Conservation (phyloP, 139 green algal species). For the Coccomyxa sp. region DNA sequence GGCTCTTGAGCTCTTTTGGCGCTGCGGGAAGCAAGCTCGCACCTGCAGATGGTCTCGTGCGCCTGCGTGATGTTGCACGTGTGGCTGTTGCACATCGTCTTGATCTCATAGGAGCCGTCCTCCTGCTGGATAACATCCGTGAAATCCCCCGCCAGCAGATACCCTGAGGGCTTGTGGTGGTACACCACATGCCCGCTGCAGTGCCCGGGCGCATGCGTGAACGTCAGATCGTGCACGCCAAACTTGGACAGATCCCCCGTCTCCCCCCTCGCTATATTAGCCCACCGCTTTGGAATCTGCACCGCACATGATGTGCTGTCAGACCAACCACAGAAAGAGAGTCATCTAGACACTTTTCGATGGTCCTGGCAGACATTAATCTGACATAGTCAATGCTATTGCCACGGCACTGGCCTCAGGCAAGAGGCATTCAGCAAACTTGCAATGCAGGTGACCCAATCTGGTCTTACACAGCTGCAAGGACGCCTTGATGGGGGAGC, state of each 20-base stretch:
- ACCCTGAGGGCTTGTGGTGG: not conserved
- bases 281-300: not conserved
- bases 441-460: too few species aligned
- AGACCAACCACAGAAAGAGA: too few species aligned
- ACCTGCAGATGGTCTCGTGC: not conserved
- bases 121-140: not conserved
- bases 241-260: not conserved
- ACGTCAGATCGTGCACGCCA: not conserved
- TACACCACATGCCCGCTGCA: not conserved
- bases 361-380: too few species aligned
- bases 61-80: not conserved
- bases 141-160: not conserved
- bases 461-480: too few species aligned
- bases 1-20: too few species aligned
- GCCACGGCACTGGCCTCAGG: too few species aligned
- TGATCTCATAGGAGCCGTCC: not conserved
- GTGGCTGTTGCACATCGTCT: not conserved
- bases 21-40: not conserved
- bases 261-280: not conserved
- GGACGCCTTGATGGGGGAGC: too few species aligned
- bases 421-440: too few species aligned
- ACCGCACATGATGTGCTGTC: not conserved
- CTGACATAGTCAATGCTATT: too few species aligned
- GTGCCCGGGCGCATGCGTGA: not conserved
- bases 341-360: too few species aligned